A percentile compares a stretch with the other conserved stretches of the same genome.
phyloP scores from a whole-genome alignment of 2,329 filamentous ascomycete genomes.

The Epicoccum sorghinum region DNA sequence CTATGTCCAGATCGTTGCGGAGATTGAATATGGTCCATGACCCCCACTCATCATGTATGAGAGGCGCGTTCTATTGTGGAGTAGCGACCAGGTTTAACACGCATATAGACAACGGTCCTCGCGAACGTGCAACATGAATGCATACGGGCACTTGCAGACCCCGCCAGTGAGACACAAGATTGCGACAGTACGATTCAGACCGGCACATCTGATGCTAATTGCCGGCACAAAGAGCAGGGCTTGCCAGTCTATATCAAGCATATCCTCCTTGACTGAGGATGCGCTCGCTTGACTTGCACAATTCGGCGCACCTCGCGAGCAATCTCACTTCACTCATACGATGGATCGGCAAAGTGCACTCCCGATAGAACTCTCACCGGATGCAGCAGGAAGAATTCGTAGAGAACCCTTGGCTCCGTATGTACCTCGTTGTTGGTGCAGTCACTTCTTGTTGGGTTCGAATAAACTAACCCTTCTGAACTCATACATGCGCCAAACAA shows the following conservation, averaged over 20 bases:
- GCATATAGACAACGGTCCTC: slow-evolving; percentile 2
- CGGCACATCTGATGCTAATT: not conserved
- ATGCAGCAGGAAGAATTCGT: not conserved
- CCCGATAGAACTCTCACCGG: not conserved
- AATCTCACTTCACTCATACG: not conserved
- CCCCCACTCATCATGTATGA: slow-evolving; percentile 5
- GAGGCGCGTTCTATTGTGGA: slow-evolving; percentile 7
- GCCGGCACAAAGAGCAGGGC: not conserved
- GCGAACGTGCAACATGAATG: slow-evolving; percentile 10
- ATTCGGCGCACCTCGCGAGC: not conserved
- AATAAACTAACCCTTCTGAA: not conserved
- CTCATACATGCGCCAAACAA: not conserved
- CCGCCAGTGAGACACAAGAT: not conserved
- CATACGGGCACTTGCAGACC: slow-evolving; percentile 9
- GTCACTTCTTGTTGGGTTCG: not conserved
- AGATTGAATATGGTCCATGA: slow-evolving; percentile 1
- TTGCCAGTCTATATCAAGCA: slow-evolving; percentile 1
- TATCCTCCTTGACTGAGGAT: slow-evolving; percentile 1
- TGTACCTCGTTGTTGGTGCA: not conserved
- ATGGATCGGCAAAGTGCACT: not conserved
- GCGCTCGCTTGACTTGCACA: slow-evolving; percentile 1
- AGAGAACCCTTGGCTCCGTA: not conserved
- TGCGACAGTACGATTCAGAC: slow-evolving; percentile 5
- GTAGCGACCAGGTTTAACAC: not conserved
- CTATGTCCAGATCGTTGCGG: not conserved